Evolutionary conservation across 1,284 basidiomycete species (phyloP), one percentile per base, ranked within the genome.

Genomic region (Cutaneotrichosporon cutaneum): DNA sequence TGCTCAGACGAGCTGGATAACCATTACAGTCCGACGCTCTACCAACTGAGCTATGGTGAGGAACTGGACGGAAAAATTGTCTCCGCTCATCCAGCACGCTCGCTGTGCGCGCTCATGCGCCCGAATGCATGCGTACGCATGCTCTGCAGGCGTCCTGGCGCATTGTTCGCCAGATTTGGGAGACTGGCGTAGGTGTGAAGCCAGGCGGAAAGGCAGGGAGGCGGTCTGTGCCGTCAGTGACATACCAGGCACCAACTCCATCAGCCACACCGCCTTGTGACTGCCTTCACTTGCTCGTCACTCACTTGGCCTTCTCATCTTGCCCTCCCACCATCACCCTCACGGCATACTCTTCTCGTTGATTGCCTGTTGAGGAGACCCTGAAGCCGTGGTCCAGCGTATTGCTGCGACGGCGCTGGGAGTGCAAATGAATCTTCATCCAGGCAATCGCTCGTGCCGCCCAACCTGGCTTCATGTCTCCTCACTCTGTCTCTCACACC

Each of bases 1-100:
- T 26, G 45, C 45, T 47, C 45, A 26, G 6, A 26, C 22, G 45
- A 26, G 45, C 13, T 26, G n/a, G 48, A 11, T 32, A n/a, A 30
- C 48, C n/a, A 51, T 51, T 51, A 51, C 50, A 51, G 50, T 51
- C 50, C 50, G 50, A 51, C 50, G 50, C 50, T 51, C 50, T 51
- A 51, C 50, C 50, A 51, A 51, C 50, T 51, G 50, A 51, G 50
- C 50, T 51, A 51, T 51, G 27, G 50, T 32, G 50, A 51, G 50
- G 27, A 51, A 26, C 22, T 47, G 45, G 13, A 42, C 39, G 18
- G 36, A 16, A 42, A n/a, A 7, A 6, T n/a, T 42, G 39, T 7
- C 18, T 18, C 39, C 39, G 39, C 18, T 18, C 18, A 6, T n/a
- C 39, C 7, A 18, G 2, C 39, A n/a, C 2, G 39, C n/a, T n/a